A percentile compares a stretch with the other conserved stretches of the same genome.
Conservation (phyloP, 129 eudicot genomes). For the Calendula officinalis region DNA sequence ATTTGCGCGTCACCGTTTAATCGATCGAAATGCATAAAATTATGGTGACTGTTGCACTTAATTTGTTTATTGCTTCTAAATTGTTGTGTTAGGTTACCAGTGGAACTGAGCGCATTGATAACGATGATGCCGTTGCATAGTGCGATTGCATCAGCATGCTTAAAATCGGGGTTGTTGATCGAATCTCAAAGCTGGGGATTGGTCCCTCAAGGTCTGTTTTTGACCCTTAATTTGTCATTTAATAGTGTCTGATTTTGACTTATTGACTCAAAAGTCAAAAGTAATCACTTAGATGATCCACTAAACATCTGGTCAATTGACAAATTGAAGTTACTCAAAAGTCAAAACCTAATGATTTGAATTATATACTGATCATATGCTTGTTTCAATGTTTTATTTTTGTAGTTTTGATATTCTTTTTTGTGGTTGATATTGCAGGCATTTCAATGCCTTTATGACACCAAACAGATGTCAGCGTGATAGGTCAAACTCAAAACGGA, state of each 20-base stretch:
- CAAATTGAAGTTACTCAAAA: no score
- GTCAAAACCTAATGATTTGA: no score
- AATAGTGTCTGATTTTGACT: slow-evolving; percentile 3
- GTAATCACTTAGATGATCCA: no score
- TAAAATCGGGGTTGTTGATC: slow-evolving; percentile 43
- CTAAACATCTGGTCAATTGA: no score
- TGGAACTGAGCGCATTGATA: slow-evolving; percentile 48
- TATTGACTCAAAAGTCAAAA: background rate
- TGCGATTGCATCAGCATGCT: slow-evolving; percentile 64
- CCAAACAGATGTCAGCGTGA: background rate
- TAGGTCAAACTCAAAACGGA: slow-evolving; percentile 13
- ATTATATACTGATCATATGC: background rate
- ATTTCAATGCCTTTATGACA: slow-evolving; percentile 60
- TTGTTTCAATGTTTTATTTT: background rate
- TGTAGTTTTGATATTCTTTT: slow-evolving; percentile 6
- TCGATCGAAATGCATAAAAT: no score
- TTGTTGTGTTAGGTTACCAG: slow-evolving; percentile 45
- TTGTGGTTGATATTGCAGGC: slow-evolving; percentile 36
- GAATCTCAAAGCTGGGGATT: slow-evolving; percentile 65
- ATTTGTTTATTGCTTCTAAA: background rate
- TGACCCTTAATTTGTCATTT: background rate
- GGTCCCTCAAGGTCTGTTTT: slow-evolving; percentile 63
- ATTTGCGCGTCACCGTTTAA: background rate
- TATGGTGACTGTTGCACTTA: no score
- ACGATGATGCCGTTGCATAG: slow-evolving; percentile 74